phyloP scores from a whole-genome alignment of 257 asterid species.

The Nicotiana tabacum region DNA sequence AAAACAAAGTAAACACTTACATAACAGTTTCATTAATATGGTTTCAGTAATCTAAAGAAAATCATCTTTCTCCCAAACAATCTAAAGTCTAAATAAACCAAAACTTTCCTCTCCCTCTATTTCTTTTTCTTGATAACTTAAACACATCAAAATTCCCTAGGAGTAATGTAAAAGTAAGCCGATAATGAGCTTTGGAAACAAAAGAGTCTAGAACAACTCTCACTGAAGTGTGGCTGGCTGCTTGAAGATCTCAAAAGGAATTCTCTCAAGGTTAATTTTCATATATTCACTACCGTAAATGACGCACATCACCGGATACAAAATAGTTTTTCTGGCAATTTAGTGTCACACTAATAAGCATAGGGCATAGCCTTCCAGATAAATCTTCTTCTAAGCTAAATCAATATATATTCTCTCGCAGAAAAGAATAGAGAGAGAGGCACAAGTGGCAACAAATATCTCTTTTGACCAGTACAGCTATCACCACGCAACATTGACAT shows the following conservation, averaged over 20 bases:
- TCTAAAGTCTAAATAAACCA: not conserved
- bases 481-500: not conserved
- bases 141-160: not conserved
- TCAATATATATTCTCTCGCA: not conserved
- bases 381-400: not conserved
- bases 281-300: not conserved
- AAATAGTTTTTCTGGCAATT: not conserved
- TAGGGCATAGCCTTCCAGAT: not conserved
- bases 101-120: not conserved
- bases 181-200: not conserved
- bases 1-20: conserved; percentile 3
- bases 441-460: not conserved
- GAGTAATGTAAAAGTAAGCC: not conserved
- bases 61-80: not conserved
- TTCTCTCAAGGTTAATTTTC: not conserved
- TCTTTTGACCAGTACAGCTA: not conserved
- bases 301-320: not conserved
- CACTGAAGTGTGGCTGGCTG: not conserved
- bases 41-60: not conserved
- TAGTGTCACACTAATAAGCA: not conserved
- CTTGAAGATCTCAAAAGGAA: not conserved
- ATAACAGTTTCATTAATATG: not conserved
- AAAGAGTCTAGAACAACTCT: not conserved
- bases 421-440: not conserved
- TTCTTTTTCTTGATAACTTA: not conserved